Evolutionary conservation across 108 stramenopile genomes (phyloP).

Genomic region (Licmophora abbreviata): DNA sequence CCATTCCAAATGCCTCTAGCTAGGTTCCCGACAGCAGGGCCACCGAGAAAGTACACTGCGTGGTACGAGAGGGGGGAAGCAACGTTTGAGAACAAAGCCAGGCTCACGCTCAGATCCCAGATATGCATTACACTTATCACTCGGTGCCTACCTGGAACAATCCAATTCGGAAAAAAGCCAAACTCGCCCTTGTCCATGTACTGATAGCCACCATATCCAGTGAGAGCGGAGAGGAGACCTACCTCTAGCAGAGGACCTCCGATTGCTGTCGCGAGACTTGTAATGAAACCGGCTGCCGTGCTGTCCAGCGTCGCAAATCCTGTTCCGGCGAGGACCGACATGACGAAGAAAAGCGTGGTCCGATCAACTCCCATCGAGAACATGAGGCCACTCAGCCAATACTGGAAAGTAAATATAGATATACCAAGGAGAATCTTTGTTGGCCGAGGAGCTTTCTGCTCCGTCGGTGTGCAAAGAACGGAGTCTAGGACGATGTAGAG

Average conservation of each 20-base stretch:
- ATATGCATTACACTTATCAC: no score
- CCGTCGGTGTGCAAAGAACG: constrained; percentile 5
- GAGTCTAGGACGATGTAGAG: constrained; percentile 64
- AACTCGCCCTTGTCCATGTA: constrained; percentile 74
- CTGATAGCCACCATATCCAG: constrained; percentile 48
- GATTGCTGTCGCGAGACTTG: constrained; percentile 63
- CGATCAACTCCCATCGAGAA: constrained; percentile 38
- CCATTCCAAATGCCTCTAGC: constrained; percentile 68
- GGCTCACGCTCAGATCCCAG: no score
- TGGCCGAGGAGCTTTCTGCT: constrained; percentile 2
- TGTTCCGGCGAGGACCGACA: constrained; percentile 53
- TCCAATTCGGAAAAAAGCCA: constrained; percentile 83
- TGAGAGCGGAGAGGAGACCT: constrained; percentile 35
- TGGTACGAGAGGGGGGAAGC: no score
- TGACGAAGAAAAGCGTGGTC: constrained; percentile 44
- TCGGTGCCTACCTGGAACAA: no score
- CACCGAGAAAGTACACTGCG: constrained; percentile 84
- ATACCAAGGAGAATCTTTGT: constrained; percentile 67
- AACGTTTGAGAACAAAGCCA: no score
- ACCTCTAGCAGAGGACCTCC: constrained; percentile 82
- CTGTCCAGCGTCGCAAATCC: constrained; percentile 64
- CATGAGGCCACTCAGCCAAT: constrained; percentile 73
- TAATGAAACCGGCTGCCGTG: constrained; percentile 49
- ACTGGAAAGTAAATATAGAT: constrained; percentile 79
- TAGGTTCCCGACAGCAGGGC: constrained; percentile 81